Conservation (phyloP, 2,329 filamentous ascomycete genomes). For the Aspergillus hiratsukae region DNA sequence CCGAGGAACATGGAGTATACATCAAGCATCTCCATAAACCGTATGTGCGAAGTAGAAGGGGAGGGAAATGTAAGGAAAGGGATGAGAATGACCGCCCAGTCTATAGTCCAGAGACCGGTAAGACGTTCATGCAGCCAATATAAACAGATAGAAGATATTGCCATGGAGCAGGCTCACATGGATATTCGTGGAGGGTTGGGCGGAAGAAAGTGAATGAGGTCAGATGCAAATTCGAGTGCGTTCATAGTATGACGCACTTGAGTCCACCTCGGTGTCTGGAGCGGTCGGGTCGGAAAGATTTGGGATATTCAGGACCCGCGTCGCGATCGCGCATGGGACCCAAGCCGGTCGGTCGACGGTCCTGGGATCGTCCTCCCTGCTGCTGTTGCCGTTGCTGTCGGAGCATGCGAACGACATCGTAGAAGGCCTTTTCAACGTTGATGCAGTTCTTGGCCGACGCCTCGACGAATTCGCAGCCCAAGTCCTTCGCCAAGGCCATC, state of each 20-base stretch:
- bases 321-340: constrained; percentile 34
- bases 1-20: constrained; percentile 15
- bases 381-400: constrained; percentile 69
- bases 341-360: constrained; percentile 35
- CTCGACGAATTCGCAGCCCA: constrained; percentile 95
- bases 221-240: not conserved
- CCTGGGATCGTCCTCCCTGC: constrained; percentile 30
- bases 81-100: constrained; percentile 3
- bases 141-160: constrained; percentile 15
- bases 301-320: constrained; percentile 36
- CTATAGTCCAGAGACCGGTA: constrained; percentile 8
- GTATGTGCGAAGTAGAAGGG: constrained; percentile 5
- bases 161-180: constrained; percentile 14
- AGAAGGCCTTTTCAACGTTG: constrained; percentile 97
- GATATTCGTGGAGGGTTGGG: constrained; percentile 3
- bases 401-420: constrained; percentile 90
- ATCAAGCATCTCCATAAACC: constrained; percentile 16
- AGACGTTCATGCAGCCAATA: constrained; percentile 13
- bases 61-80: constrained; percentile 4
- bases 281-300: constrained; percentile 37
- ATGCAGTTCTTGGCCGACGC: constrained; percentile 97
- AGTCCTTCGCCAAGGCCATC: constrained; percentile 80
- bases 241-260: constrained; percentile 35
- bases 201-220: constrained; percentile 1
- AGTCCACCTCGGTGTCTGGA: constrained; percentile 33